Evolutionary conservation across 768 basidiomycete species (phyloP).

Genomic region (Pholiota microspora): DNA sequence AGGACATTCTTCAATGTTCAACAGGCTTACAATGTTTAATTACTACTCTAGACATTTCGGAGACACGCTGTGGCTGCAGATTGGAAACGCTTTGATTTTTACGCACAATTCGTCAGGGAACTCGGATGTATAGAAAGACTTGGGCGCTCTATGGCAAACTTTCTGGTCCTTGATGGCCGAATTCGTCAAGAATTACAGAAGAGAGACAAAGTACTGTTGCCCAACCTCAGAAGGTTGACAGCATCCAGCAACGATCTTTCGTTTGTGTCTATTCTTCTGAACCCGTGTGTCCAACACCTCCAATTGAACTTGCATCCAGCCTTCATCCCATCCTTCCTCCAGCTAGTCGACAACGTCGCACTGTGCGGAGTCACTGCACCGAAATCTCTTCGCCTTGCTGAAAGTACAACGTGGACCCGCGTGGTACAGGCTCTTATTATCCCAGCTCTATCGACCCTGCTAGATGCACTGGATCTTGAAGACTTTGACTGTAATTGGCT

Average conservation of each 20-base stretch:
- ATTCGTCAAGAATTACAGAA: conserved; percentile 1
- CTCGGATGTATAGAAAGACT: background rate
- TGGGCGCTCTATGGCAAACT: background rate
- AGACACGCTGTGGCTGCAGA: conserved; percentile 1
- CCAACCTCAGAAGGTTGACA: background rate
- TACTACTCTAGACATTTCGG: conserved; percentile 8
- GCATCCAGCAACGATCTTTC: conserved; percentile 1
- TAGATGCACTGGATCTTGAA: conserved; percentile 1
- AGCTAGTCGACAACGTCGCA: too few species aligned
- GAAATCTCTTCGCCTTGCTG: background rate
- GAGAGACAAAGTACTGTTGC: background rate
- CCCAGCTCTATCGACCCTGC: background rate
- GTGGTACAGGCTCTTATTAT: background rate
- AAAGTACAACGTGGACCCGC: background rate
- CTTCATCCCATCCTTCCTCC: too few species aligned
- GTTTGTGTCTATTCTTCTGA: background rate
- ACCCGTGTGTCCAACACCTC: background rate
- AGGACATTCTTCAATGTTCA: too few species aligned
- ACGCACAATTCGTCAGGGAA: conserved; percentile 8
- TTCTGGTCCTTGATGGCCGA: background rate
- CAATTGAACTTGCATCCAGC: background rate
- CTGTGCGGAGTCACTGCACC: too few species aligned
- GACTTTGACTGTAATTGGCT: conserved; percentile 10
- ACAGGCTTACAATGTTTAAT: too few species aligned
- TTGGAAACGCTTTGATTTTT: conserved; percentile 12